Evolutionary conservation across 2,329 filamentous ascomycete species (phyloP), one percentile per base, ranked within the genome.

Genomic region (Stemphylium beticola): DNA sequence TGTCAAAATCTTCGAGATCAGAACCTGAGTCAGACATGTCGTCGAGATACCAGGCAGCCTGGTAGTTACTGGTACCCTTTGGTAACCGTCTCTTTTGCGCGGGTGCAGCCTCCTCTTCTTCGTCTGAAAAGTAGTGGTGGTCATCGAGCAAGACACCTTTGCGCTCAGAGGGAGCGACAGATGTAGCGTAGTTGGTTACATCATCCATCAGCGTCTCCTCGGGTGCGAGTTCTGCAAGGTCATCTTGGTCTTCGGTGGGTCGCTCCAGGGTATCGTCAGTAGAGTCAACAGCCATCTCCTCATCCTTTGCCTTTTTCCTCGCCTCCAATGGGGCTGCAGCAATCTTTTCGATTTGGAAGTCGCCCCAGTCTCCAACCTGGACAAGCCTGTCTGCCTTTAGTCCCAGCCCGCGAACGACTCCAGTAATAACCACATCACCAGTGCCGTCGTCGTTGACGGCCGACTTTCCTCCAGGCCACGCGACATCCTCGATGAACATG

Each of bases 81-180:
- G 95, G 95, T 18, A 99, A 77, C 58, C 86, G 86, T 76, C 88
- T 95, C 6, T 91, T 90, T 29, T 79, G 77, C 32, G 82, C 77
- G 15, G 86, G 79, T 15, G 83, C 79, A 48, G 86, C 78, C 37
- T 83, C 81, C 5, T 82, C 80, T 48, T 95, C 89, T 41, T 95
- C 92, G 38, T 98, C 93, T 0, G 93, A 93, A 72, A 98, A 99
- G 76, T 99, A 99, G 73, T 98, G 93, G 74, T 99, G 93, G 63
- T 98, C 93, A 64, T 99, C 95, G 9, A 99, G 82, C 36, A 99
- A 79, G 1, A 99, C 95, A 61, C 93, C 95, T 77, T 93, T 96
- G 71, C 79, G 71, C 54, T 81, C 78, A 22, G 67, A 83, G 63
- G 57, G 80, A 72, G 65, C 82, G 53, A 78, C 78, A 70, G 73